Base-by-base conservation (phyloP, 257 asterid species). In the Solanum virginianum region DNA sequence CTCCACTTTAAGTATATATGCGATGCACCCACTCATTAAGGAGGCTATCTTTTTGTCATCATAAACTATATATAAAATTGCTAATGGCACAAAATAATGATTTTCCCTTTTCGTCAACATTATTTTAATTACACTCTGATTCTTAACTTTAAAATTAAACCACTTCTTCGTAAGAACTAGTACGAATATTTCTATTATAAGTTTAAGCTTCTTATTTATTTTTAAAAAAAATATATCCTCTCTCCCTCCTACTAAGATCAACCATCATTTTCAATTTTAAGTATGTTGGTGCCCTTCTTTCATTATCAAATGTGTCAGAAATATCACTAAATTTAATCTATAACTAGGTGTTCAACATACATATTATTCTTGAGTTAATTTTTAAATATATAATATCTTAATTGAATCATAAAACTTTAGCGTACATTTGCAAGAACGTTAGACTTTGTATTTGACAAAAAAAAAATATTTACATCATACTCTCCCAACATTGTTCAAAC, bases 31-130 rank as follows among this genome's bases (percentile, higher is more conserved):
- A 80, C 85, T 77, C 62, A 84, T 14, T 15, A 65, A 2, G 86
- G 17, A 81, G 79, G 65, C 62, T 49, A 82, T 87, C 85, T 87
- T 87, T 69, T 87, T 80, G 74, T 71, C 82, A 84, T 87, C 85
- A 87, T 84, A 84, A 80, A 81, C 66, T 59, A 68, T 80, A 84
- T 84, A 80, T 84, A 69, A 77, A 84, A 54, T 53, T 84, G 57
- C 26, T 68, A 80, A 65, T 82, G 89, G 83, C 66, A 68, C 54
- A 75, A 86, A 68, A 77, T 70, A 77, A 77, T 83, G 86, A 77
- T 84, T 71, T 47, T 36, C 47, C 65, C 65, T 79, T 79, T 79
- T 53, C 29, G 26, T 53, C 41, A 26, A 54, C 83, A 79, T 26
- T 51, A 51, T 55, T 26, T 17, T 65, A 45, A 70, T 70, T 70